These are phyloP conservation scores for Canavalia ensiformis DNA, from an alignment of 306 rosid genomes.

Conservation along the genomic window DNA sequence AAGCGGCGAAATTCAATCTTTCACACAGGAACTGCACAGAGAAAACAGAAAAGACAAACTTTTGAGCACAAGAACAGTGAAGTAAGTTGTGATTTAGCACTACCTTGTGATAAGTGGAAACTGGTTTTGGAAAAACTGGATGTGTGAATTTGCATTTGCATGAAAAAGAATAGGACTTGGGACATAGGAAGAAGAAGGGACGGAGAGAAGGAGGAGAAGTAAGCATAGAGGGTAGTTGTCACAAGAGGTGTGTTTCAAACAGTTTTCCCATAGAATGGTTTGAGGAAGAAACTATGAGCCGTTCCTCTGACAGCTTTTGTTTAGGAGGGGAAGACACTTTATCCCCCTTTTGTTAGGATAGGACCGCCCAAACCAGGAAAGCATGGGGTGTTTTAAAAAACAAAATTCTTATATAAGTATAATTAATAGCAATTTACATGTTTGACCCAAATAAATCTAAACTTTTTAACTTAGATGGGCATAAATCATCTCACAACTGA, in stretches of 20 bases:
- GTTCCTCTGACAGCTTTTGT: no score
- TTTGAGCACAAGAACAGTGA: conserved; percentile 26
- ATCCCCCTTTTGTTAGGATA: no score
- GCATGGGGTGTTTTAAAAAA: no score
- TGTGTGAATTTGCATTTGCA: conserved; percentile 22
- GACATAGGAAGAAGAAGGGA: conserved; percentile 36
- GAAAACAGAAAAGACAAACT: neutral
- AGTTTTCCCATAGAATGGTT: no score
- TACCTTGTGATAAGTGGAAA: conserved; percentile 48
- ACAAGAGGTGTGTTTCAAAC: neutral
- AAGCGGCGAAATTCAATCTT: conserved; percentile 53
- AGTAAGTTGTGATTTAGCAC: conserved; percentile 10
- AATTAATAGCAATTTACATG: no score
- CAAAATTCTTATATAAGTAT: no score
- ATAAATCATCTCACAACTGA: no score
- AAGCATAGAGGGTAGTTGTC: conserved; percentile 40
- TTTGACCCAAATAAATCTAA: no score
- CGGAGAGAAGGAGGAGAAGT: conserved; percentile 36
- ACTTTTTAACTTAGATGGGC: no score
- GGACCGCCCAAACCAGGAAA: no score
- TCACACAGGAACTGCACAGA: conserved; percentile 53
- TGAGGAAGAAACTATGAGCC: no score
- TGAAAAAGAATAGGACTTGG: conserved; percentile 49
- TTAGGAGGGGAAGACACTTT: no score
- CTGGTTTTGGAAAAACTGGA: conserved; percentile 16